phyloP scores from a whole-genome alignment of 345 rosid genomes.

The Firmiana major region DNA sequence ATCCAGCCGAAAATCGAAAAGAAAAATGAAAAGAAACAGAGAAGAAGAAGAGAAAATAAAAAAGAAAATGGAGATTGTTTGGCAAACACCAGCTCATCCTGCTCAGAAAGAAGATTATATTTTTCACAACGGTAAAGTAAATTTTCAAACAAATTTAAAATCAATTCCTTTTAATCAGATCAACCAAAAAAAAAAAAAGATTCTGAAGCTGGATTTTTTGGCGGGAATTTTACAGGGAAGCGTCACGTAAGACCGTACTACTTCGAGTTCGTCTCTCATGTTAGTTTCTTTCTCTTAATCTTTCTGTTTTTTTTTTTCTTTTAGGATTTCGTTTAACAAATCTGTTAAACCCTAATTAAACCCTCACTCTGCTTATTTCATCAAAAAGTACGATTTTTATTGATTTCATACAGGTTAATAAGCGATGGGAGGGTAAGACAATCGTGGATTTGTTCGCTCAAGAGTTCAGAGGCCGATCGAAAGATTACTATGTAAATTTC shows the following conservation, averaged over 20 bases:
- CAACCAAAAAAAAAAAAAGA: background rate
- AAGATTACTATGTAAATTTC: constrained; percentile 68
- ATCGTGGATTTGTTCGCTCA: constrained; percentile 84
- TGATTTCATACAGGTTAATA: constrained; percentile 53
- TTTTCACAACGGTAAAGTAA: background rate
- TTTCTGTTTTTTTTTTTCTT: background rate
- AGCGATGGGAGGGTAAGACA: constrained; percentile 89
- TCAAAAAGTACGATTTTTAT: background rate
- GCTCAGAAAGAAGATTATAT: constrained; percentile 39
- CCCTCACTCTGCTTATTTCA: constrained; percentile 7
- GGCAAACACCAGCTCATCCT: constrained; percentile 66
- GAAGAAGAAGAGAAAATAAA: constrained; percentile 15
- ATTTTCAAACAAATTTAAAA: constrained; percentile 28
- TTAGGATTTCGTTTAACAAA: background rate
- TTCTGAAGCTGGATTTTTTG: constrained; percentile 13
- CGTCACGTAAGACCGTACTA: constrained; percentile 82
- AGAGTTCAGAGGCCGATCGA: constrained; percentile 81
- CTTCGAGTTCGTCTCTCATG: constrained; percentile 89
- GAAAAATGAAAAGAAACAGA: constrained; percentile 19
- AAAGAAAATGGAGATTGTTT: constrained; percentile 44
- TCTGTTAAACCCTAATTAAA: constrained; percentile 20
- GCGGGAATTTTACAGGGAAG: constrained; percentile 51
- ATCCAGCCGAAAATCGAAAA: background rate
- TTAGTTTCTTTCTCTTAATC: constrained; percentile 23
- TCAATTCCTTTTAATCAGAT: background rate